Evolutionary conservation across 2,329 filamentous ascomycete species (phyloP).

Genomic region (Fusarium armeniacum): DNA sequence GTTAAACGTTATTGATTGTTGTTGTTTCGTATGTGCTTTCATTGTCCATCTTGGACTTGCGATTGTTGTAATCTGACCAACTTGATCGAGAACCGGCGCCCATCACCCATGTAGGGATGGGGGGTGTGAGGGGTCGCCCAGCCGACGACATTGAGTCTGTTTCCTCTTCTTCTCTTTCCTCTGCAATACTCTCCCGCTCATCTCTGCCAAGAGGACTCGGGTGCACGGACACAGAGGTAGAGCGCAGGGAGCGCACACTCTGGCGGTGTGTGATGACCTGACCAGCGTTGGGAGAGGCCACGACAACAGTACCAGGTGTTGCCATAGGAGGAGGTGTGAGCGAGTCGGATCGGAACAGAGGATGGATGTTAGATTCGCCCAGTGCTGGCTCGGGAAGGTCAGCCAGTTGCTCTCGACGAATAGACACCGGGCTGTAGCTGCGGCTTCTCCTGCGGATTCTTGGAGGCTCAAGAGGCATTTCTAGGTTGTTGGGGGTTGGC

Average conservation of each 20-base stretch:
- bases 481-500: slow-evolving; percentile 68
- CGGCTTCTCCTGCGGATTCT: slow-evolving; percentile 61
- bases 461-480: slow-evolving; percentile 70
- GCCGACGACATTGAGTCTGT: slow-evolving; percentile 44
- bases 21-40: slow-evolving; percentile 22
- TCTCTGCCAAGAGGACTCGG: slow-evolving; percentile 63
- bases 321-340: slow-evolving; percentile 74
- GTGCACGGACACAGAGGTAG: slow-evolving; percentile 65
- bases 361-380: slow-evolving; percentile 80
- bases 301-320: slow-evolving; percentile 78
- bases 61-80: slow-evolving; percentile 62
- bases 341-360: slow-evolving; percentile 80
- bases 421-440: slow-evolving; percentile 64
- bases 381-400: slow-evolving; percentile 64
- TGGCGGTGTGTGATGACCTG: slow-evolving; percentile 70
- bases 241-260: slow-evolving; percentile 68
- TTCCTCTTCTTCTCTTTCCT: slow-evolving; percentile 47
- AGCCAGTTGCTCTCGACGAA: slow-evolving; percentile 54
- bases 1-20: slow-evolving; percentile 29
- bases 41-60: slow-evolving; percentile 49
- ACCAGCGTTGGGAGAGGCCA: slow-evolving; percentile 77
- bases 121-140: slow-evolving; percentile 68
- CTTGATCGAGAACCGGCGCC: slow-evolving; percentile 66
- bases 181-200: slow-evolving; percentile 42
- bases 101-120: slow-evolving; percentile 73